Percentiles rank a stretch among this genome's conserved stretches.
Conservation (phyloP, 78 protist genomes). For the Guillardia theta region DNA sequence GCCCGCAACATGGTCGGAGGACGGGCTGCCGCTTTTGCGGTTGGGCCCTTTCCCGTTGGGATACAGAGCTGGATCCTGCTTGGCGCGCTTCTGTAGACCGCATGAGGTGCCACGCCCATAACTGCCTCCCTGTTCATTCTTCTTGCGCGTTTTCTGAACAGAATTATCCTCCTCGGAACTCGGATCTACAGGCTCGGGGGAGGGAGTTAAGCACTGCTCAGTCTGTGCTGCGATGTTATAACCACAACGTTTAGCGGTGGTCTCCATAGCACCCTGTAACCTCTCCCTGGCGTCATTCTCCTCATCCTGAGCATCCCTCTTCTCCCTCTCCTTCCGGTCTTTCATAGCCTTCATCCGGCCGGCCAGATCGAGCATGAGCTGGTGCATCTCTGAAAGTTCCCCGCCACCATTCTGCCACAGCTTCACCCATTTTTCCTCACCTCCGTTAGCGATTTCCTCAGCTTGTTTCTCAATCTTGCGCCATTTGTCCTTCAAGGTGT, state of each 20-base stretch:
- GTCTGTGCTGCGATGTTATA: too few species aligned
- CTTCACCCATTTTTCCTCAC: background rate
- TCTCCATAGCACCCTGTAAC: too few species aligned
- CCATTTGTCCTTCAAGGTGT: background rate
- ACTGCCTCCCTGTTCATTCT: too few species aligned
- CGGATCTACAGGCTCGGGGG: too few species aligned
- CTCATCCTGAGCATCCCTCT: background rate
- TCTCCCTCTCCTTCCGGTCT: background rate
- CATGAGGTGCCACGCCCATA: background rate
- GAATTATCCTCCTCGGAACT: too few species aligned
- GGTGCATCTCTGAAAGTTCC: background rate
- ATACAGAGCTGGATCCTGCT: background rate
- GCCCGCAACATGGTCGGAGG: too few species aligned
- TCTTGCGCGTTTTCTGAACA: too few species aligned
- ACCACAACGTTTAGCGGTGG: too few species aligned
- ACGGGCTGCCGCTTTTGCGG: too few species aligned
- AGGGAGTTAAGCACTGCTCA: too few species aligned
- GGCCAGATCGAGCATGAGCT: background rate
- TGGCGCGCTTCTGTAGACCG: background rate
- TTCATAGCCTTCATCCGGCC: background rate
- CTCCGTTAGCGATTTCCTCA: background rate
- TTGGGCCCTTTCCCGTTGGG: background rate
- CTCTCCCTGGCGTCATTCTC: too few species aligned
- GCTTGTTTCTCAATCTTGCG: background rate
- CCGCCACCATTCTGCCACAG: background rate